phyloP scores from a whole-genome alignment of 106 monocot species.

The Xerophyta viscosa region DNA sequence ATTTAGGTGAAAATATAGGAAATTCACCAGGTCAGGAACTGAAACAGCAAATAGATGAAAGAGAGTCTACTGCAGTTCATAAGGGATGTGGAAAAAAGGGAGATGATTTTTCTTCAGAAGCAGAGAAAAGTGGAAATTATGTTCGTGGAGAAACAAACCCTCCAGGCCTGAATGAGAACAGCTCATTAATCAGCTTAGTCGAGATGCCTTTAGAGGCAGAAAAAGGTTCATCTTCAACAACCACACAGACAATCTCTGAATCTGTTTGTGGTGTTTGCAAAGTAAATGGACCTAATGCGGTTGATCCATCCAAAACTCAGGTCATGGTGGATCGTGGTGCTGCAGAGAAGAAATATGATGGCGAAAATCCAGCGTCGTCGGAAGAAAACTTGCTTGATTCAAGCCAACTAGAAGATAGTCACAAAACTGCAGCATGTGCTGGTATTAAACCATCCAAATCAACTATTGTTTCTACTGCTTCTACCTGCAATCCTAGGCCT shows the following conservation, averaged over 20 bases:
- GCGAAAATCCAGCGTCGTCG: not conserved
- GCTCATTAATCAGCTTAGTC: not conserved
- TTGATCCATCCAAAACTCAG: constrained; percentile 16
- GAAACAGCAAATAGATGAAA: constrained; percentile 19
- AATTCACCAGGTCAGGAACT: constrained; percentile 12
- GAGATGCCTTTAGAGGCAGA: constrained; percentile 15
- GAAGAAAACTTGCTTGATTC: constrained; percentile 14
- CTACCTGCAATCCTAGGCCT: constrained; percentile 26
- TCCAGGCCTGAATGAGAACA: constrained; percentile 3
- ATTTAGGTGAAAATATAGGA: not conserved
- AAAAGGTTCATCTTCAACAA: constrained; percentile 34
- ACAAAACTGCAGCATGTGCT: constrained; percentile 14
- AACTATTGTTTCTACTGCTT: constrained; percentile 19
- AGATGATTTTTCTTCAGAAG: constrained; percentile 1
- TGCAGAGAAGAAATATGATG: constrained; percentile 11
- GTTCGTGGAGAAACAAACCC: constrained; percentile 13
- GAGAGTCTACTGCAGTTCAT: constrained; percentile 1
- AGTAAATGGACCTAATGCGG: constrained; percentile 11
- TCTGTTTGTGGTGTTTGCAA: constrained; percentile 15
- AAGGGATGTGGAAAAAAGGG: constrained; percentile 3
- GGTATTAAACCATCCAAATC: constrained; percentile 31
- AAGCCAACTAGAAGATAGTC: constrained; percentile 19
- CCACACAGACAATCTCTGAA: constrained; percentile 14
- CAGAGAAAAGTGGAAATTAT: constrained; percentile 7
- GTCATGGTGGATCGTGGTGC: constrained; percentile 15